Evolutionary conservation across 2,329 filamentous ascomycete species (phyloP), one percentile per base, ranked within the genome.

Genomic region (Ceratocystiopsis minuta): DNA sequence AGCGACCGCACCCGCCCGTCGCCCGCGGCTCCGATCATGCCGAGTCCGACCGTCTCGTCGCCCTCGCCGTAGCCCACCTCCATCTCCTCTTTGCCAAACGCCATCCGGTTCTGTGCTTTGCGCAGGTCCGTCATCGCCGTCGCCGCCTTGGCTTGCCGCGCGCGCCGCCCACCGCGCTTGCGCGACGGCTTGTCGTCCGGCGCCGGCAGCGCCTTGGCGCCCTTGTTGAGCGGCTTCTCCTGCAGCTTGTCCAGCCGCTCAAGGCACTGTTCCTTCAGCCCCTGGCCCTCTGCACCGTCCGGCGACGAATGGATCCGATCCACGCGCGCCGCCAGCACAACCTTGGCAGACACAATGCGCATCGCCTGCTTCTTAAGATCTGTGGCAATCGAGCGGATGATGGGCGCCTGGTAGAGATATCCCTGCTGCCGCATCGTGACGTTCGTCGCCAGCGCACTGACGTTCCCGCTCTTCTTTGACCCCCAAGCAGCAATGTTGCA

Each of bases 61-160:
- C 86, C 84, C 1, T 75, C 76, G 33, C 86, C 88, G 57, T 92
- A 96, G 31, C 87, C 88, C 1, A 90, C 78, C 60, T 98, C 90
- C 52, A 76, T 79, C 60, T 98, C 90, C 59, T 96, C 88, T 57
- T 93, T 90, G 45, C 87, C 87, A 54, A 98, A 98, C 0, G 79
- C 85, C 73, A 98, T 80, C 42, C 90, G 75, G 62, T 98, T 98
- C 61, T 96, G 90, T 5, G 86, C 86, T 59, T 96, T 95, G 49
- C 87, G 78, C 28, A 98, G 66, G 43, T 98, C 90, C 0, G 90
- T 98, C 85, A 95, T 93, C 46, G 90, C 88, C 7, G 84, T 84
- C 4, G 88, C 87, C 60, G 94, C 90, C 69, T 98, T 98, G 46
- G 88, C 88, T 60, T 94, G 94, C 44, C 90, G 70, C 13, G 87